Base-by-base conservation (phyloP, 2,329 filamentous ascomycete genomes). In the Hyphodiscus sp. region DNA sequence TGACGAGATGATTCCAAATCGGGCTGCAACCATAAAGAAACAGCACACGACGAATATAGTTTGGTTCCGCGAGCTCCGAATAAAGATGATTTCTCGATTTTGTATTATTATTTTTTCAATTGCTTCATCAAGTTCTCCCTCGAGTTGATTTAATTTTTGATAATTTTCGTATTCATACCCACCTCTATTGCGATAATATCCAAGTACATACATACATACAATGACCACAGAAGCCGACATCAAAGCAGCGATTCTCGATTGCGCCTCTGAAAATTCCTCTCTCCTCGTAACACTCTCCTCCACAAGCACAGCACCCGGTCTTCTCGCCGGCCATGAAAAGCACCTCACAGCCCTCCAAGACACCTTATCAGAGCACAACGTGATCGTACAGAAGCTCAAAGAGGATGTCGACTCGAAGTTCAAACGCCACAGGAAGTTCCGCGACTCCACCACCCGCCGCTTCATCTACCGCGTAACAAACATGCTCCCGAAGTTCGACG, bases 371-470 rank as follows among this genome's bases (percentile, higher is more conserved):
- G 38, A 45, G 41, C 47, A 53, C 23, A 42, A 16, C 1, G n/a
- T 18, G 2, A 1, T 46, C 9, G 23, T 53, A 15, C 23, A 49
- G 2, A 41, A 38, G 5, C 29, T 53, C 13, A 53, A 53, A 42
- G n/a, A 23, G 3, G 41, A 50, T 5, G 42, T 41, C n/a, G 52
- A 54, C 8, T 2, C 38, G 0, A 47, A 51, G 20, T 54, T 50
- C 41, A 54, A 54, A 41, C n/a, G 20, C 15, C 52, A 54, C 45
- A 48, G 47, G 23, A 48, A 45, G 16, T 43, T 42, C n/a, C 42
- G 48, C 19, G 45, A 54, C 20, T 54, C 52, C 8, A 33, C 41
- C 9, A 49, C 52, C 16, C 49, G 44, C 20, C 16, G 23, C 15
- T 51, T 46, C n/a, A 30, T 51, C 15, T 54, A 51, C 20, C 43